Evolutionary conservation across 2,329 filamentous ascomycete genomes (phyloP).

Genomic region (Sporothrix variecibatus): DNA sequence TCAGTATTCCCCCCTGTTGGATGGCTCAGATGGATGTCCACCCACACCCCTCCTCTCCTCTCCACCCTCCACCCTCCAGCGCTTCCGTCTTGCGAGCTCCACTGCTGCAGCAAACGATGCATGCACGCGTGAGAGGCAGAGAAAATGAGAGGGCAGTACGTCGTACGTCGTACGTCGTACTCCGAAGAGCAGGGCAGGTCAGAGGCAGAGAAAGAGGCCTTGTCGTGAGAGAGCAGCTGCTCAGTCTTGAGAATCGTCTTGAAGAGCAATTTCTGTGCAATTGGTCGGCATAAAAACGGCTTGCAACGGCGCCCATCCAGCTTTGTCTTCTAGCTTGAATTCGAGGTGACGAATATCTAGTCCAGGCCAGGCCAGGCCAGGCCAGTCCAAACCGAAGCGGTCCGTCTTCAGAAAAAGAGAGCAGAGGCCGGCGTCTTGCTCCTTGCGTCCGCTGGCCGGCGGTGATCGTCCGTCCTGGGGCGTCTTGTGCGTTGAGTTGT

Average conservation of each 20-base stretch:
- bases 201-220: neutral
- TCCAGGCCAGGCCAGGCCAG: neutral
- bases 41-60: constrained; percentile 16
- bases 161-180: too few relatives aligned
- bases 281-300: neutral
- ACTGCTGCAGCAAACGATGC: constrained; percentile 4
- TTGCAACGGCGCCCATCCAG: neutral
- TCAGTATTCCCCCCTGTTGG: neutral
- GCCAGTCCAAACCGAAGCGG: neutral
- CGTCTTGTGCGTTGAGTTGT: neutral
- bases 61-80: constrained; percentile 19
- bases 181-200: neutral
- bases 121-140: neutral
- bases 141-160: neutral
- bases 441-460: constrained; percentile 12
- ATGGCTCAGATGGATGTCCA: constrained; percentile 13
- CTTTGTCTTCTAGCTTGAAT: neutral
- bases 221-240: neutral
- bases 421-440: constrained; percentile 2
- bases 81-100: constrained; percentile 16
- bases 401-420: neutral
- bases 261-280: neutral
- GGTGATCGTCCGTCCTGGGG: neutral
- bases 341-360: neutral
- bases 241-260: neutral